Conservation (phyloP, 2,329 filamentous ascomycete species). For the Bertia moriformis region DNA sequence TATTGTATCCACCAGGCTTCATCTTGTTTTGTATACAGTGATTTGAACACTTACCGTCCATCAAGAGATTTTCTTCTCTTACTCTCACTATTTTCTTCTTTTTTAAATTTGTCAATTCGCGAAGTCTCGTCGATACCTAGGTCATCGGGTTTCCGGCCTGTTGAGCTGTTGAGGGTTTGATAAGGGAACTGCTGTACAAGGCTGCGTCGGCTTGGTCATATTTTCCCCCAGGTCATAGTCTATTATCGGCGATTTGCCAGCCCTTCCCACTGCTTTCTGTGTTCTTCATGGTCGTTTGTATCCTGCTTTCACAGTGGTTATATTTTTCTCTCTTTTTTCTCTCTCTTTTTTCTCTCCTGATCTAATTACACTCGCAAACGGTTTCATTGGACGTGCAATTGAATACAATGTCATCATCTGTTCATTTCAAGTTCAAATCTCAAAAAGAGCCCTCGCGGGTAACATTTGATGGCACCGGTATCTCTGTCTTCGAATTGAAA, state of each 20-base stretch:
- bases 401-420: conserved; percentile 69
- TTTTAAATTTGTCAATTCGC: too few species aligned
- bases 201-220: too few species aligned
- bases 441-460: conserved; percentile 89
- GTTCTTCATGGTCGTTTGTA: neutral
- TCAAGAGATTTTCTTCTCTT: too few species aligned
- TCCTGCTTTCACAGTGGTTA: too few species aligned
- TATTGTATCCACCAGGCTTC: too few species aligned
- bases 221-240: too few species aligned
- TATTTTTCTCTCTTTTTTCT: neutral
- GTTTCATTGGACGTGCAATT: neutral
- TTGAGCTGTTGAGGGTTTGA: too few species aligned
- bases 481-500: conserved; percentile 97
- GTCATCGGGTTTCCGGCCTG: too few species aligned
- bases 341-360: neutral
- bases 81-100: too few species aligned
- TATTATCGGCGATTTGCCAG: neutral
- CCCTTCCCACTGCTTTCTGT: neutral
- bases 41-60: neutral
- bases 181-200: too few species aligned
- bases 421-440: conserved; percentile 99
- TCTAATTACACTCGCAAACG: neutral
- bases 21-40: conserved; percentile 1
- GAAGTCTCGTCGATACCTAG: too few species aligned
- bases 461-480: conserved; percentile 91